Evolutionary conservation across 2,329 filamentous ascomycete species (phyloP).

Genomic region (Penicillium verrucosum): DNA sequence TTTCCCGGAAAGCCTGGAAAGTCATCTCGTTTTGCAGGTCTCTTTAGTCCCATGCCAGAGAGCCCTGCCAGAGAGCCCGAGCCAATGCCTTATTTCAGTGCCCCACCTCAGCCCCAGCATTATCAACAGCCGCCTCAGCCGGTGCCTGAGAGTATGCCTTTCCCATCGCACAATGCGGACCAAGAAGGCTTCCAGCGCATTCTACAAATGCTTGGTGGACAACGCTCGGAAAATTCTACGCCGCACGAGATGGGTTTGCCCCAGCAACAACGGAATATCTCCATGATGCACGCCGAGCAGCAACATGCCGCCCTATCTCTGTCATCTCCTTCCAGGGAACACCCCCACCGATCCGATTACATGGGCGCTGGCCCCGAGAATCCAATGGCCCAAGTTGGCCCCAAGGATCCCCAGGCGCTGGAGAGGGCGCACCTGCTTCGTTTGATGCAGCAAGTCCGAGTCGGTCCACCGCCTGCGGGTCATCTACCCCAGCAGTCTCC

Average conservation of each 20-base stretch:
- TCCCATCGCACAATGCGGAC: constrained; percentile 58
- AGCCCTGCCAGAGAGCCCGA: constrained; percentile 46
- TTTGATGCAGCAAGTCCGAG: constrained; percentile 65
- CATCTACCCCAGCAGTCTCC: constrained; percentile 29
- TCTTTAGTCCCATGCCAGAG: constrained; percentile 63
- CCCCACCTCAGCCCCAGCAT: constrained; percentile 10
- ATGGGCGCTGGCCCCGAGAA: constrained; percentile 30
- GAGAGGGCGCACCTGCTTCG: constrained; percentile 84
- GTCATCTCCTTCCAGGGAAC: constrained; percentile 34
- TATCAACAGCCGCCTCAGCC: constrained; percentile 33
- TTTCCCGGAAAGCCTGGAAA: constrained; percentile 57
- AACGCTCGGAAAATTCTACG: constrained; percentile 45
- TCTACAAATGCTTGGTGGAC: constrained; percentile 71
- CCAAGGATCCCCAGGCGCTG: constrained; percentile 45
- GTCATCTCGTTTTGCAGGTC: constrained; percentile 80
- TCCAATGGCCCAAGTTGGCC: constrained; percentile 31
- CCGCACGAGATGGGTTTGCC: constrained; percentile 40
- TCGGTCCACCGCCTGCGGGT: constrained; percentile 29
- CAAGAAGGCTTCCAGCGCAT: constrained; percentile 83
- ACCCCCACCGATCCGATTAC: constrained; percentile 32
- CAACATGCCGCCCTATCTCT: constrained; percentile 23
- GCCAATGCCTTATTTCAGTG: constrained; percentile 22
- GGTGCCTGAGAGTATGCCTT: constrained; percentile 16
- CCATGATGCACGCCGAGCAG: constrained; percentile 32
- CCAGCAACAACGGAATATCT: constrained; percentile 30